Conservation (phyloP, 495 filamentous ascomycete genomes). For the Daldinia concentrica region DNA sequence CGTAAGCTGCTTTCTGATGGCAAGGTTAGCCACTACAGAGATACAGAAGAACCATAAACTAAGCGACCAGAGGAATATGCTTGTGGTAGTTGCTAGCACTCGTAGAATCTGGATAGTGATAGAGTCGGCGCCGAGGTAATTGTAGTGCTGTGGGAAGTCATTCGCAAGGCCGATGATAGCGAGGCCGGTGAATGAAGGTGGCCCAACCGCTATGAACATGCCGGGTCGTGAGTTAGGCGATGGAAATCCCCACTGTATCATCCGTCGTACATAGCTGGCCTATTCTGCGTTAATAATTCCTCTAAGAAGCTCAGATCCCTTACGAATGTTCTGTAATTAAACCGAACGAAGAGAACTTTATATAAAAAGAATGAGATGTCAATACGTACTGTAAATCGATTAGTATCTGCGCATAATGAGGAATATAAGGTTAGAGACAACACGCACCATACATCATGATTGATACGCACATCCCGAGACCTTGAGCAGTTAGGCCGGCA, state of each 20-base stretch:
- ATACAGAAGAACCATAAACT: constrained; percentile 78
- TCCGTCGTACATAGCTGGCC: constrained; percentile 64
- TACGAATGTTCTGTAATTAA: background rate
- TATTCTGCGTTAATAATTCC: constrained; percentile 19
- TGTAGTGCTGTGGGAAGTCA: constrained; percentile 48
- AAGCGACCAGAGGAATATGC: constrained; percentile 74
- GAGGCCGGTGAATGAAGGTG: constrained; percentile 73
- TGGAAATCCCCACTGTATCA: constrained; percentile 67
- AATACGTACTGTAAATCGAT: constrained; percentile 30
- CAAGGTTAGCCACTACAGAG: constrained; percentile 62
- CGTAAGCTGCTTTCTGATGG: constrained; percentile 59
- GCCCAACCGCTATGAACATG: constrained; percentile 79
- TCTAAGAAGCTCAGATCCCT: background rate
- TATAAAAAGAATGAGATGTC: constrained; percentile 8
- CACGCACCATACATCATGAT: constrained; percentile 58
- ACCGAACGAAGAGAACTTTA: background rate
- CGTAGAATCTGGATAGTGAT: constrained; percentile 40
- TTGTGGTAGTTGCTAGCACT: constrained; percentile 50
- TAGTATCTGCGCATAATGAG: background rate
- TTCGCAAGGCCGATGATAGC: constrained; percentile 72
- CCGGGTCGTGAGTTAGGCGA: constrained; percentile 62
- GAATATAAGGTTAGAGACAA: background rate
- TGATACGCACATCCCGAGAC: constrained; percentile 60
- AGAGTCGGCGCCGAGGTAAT: constrained; percentile 37
- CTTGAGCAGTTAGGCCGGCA: constrained; percentile 61